Evolutionary conservation across 768 basidiomycete species (phyloP), one percentile per base, ranked within the genome.

Genomic region (Russula sp.): DNA sequence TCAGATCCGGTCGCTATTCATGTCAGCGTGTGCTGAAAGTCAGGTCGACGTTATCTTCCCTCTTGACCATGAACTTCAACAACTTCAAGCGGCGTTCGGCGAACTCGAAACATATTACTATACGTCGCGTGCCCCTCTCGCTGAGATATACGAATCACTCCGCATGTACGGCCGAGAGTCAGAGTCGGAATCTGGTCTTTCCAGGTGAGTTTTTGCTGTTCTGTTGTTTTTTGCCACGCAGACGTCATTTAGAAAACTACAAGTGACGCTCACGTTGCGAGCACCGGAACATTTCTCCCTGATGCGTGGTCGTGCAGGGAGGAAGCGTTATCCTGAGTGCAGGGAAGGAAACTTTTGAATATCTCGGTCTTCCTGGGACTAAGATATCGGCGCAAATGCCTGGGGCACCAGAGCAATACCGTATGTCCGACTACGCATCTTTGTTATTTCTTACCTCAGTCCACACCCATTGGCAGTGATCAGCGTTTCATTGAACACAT

Each of bases 251-350:
- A 32, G 38, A 56, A n/a, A 36, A 50, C 7, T 34, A 32, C 2
- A 61, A 49, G 59, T 30, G 62, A 57, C 26, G 57, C 65, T 10
- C 58, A 70, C 0, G 61, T 63, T 11, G 28, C 63, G 18, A 61
- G 58, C 8, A 67, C 71, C 6, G 81, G 84, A 34, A 51, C 34
- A 22, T 60, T 66, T 48, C 58, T 68, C 42, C 67, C 67, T 11
- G 87, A 89, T 64, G 79, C 78, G 2, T 91, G 90, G 89, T 88
- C 86, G 69, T 76, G 89, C 69, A 76, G 79, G 2, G 81, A 85
- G 20, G 85, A 4, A 67, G 84, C 50, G 73, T 90, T 63, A 84
- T 84, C 0, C 71, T 89, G 22, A 82, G 76, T 28, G 77, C 85
- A 6, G 77, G 77, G 49, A 85, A 84, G 71, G 75, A 76, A 20